Percentiles rank a stretch among this genome's conserved stretches.
These are phyloP conservation scores for Solanum pennellii DNA, from an alignment of 257 asterid genomes.

Conservation along the genomic window DNA sequence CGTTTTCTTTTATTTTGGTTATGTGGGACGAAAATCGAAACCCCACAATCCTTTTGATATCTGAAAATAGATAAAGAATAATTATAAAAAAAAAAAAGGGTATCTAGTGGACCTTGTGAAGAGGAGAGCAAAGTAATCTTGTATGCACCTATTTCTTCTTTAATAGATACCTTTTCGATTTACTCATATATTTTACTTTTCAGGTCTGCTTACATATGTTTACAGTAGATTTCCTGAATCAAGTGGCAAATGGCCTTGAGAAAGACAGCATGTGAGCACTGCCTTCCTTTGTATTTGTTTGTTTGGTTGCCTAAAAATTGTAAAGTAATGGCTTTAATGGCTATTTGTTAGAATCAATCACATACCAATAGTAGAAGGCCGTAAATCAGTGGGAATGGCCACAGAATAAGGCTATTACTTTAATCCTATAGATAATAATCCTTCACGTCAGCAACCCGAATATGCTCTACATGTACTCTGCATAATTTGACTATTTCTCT, in stretches of 20 bases:
- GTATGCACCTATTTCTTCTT: neutral
- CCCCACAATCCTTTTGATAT: neutral
- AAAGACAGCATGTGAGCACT: slow-evolving; percentile 86
- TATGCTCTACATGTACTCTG: neutral
- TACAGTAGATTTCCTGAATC: slow-evolving; percentile 81
- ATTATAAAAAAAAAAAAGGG: neutral
- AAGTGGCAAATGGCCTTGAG: slow-evolving; percentile 94
- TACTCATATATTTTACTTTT: neutral
- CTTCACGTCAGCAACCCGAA: neutral
- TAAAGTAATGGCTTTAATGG: neutral
- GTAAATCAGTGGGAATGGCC: neutral
- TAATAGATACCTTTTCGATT: neutral
- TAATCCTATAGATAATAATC: neutral
- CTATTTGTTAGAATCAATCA: neutral
- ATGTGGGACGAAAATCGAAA: neutral
- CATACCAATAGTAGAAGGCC: neutral
- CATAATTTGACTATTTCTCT: neutral
- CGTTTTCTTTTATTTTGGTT: neutral
- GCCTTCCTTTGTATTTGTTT: neutral
- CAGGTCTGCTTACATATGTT: slow-evolving; percentile 99
- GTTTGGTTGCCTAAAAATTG: neutral
- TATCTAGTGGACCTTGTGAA: neutral
- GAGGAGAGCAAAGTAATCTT: neutral
- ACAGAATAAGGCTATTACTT: neutral
- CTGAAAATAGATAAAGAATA: neutral